A percentile compares a stretch with the other conserved stretches of the same genome.
Conservation (phyloP, 345 rosid species). For the Ailanthus altissimus region DNA sequence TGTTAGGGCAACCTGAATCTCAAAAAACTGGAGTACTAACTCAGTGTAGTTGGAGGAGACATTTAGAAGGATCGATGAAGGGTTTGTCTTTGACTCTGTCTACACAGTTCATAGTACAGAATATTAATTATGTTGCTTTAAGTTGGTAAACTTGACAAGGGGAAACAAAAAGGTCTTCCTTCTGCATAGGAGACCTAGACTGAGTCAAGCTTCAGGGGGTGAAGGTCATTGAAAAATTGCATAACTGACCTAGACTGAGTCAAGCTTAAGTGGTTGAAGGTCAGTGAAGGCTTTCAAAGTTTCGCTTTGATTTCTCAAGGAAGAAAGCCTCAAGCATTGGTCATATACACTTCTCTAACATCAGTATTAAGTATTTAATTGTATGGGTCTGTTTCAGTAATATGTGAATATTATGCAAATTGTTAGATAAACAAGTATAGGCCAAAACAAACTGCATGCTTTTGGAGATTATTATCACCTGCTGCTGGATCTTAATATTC, state of each 20-base stretch:
- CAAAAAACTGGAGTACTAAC: not conserved
- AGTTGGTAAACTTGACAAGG: not conserved
- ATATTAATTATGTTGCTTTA: not conserved
- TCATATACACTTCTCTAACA: not conserved
- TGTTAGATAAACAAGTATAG: not conserved
- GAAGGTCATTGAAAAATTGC: not conserved
- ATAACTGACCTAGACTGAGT: not conserved
- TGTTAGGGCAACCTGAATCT: not conserved
- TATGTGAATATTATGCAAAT: not conserved
- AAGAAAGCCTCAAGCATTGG: not conserved
- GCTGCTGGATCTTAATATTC: not conserved
- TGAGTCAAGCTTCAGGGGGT: not conserved
- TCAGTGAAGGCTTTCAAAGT: not conserved
- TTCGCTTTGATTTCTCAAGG: not conserved
- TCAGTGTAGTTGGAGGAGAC: not conserved
- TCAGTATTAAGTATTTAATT: not conserved
- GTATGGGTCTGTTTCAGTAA: not conserved
- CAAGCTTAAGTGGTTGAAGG: not conserved
- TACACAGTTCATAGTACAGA: not conserved
- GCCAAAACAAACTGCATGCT: too few species aligned
- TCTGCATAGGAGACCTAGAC: not conserved
- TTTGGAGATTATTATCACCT: not conserved
- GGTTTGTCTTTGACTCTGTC: slow-evolving; percentile 14
- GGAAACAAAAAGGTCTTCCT: not conserved
- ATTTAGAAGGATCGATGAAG: too few species aligned